These are phyloP conservation scores for Cadophora gregata DNA, from an alignment of 2,329 filamentous ascomycete genomes.

Conservation along the genomic window DNA sequence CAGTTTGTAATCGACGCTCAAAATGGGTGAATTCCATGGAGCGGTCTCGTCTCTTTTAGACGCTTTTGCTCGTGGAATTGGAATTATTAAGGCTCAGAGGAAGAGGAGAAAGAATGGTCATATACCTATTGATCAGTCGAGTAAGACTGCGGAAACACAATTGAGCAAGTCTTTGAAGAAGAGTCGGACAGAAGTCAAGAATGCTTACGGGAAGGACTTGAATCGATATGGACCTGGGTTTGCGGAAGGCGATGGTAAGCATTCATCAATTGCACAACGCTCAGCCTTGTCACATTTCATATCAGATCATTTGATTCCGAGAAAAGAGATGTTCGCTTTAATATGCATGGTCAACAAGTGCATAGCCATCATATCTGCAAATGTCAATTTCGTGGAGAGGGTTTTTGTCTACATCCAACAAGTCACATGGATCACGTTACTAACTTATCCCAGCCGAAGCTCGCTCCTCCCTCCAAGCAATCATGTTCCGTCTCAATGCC, in stretches of 20 bases:
- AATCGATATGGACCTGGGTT: conserved; percentile 51
- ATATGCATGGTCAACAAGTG: background rate
- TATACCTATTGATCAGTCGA: conserved; percentile 42
- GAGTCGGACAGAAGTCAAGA: conserved; percentile 46
- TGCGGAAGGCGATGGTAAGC: conserved; percentile 56
- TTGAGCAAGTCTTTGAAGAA: conserved; percentile 44
- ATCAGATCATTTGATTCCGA: background rate
- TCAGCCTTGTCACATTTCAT: background rate
- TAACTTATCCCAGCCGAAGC: conserved; percentile 38
- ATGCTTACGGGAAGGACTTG: conserved; percentile 51
- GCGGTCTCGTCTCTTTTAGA: conserved; percentile 53
- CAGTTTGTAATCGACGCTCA: conserved; percentile 22
- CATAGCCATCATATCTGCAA: background rate
- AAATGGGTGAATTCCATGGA: conserved; percentile 51
- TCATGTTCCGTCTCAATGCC: conserved; percentile 52
- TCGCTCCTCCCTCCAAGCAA: conserved; percentile 38
- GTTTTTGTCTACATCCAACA: background rate
- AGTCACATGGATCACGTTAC: background rate
- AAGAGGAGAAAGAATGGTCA: conserved; percentile 35
- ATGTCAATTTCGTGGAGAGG: background rate
- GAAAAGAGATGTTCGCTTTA: background rate
- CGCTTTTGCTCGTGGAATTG: conserved; percentile 49
- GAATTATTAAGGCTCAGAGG: conserved; percentile 49
- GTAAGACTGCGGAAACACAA: conserved; percentile 49
- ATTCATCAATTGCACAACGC: background rate